Base-by-base conservation (phyloP, 768 basidiomycete genomes). In the Boletus subcaerulescens region DNA sequence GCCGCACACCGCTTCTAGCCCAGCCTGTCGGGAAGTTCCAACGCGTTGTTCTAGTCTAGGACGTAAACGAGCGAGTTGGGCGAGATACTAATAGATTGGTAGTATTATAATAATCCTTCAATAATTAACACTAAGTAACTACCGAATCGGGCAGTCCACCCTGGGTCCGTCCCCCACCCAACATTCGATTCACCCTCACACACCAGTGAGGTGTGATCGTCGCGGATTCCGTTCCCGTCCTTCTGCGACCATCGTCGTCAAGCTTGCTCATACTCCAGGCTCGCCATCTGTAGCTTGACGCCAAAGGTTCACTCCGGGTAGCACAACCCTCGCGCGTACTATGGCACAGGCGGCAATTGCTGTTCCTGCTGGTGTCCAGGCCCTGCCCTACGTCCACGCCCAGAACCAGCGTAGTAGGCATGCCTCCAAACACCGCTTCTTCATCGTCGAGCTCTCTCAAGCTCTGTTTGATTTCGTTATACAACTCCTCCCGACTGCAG, bases 381-480 rank as follows among this genome's bases (percentile, higher is more conserved):
- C 65, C 4, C 48, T 67, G 31, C 55, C 65, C 59, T 70, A 65
- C 50, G 52, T 56, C 44, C 56, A 65, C 65, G 67, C 56, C 68
- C 77, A 68, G 77, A 59, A 56, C 45, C 71, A 73, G 39, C 73
- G 71, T 54, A 58, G 50, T 38, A 63, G 66, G 52, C 72, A 74
- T 54, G 62, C 65, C 47, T 76, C 77, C 10, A 74, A 81, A 63
- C 83, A 86, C 65, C 83, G 83, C 53, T 89, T 71, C 60, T 71
- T 91, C 78, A 76, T 83, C 60, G 74, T 77, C 26, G 91, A 93
- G 67, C 85, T 96, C 64, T 93, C 93, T 13, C 89, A 91, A 65
- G 92, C 87, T 62, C 83, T 96, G 58, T 92, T 91, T 76, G 89
- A 94, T 73, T 97, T 95, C 71, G 93, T 96, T 54, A 82, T 95